These are phyloP conservation scores for Trametes sanguinea DNA, from an alignment of 768 basidiomycete species.

Conservation along the genomic window DNA sequence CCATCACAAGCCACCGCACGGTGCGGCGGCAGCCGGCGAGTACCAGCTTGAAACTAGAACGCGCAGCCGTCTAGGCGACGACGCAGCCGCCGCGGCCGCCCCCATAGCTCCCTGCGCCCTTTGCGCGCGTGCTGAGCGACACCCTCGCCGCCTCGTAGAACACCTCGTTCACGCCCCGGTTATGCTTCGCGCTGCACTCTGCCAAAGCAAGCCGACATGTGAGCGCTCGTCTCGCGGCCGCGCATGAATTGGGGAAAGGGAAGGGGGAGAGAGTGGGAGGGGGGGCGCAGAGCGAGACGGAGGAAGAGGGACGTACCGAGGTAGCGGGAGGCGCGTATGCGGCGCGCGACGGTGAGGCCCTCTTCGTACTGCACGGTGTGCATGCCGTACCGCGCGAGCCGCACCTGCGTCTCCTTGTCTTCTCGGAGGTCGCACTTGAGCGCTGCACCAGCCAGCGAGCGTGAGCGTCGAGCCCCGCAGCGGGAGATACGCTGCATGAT, in stretches of 20 bases:
- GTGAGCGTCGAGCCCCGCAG: not conserved
- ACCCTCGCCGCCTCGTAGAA: slow-evolving; percentile 91
- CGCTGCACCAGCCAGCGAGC: slow-evolving; percentile 45
- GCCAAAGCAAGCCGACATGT: not conserved
- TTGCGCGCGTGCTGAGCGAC: slow-evolving; percentile 73
- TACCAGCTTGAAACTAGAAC: too few species aligned
- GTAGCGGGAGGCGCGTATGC: slow-evolving; percentile 92
- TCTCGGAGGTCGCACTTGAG: slow-evolving; percentile 96
- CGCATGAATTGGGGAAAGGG: too few species aligned
- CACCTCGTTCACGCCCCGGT: slow-evolving; percentile 91
- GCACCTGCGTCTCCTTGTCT: slow-evolving; percentile 70
- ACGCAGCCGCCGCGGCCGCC: slow-evolving; percentile 46
- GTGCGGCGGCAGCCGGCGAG: too few species aligned
- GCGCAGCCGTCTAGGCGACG: slow-evolving; percentile 31
- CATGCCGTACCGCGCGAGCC: slow-evolving; percentile 66
- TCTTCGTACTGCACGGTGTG: slow-evolving; percentile 91
- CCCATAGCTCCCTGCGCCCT: slow-evolving; percentile 50
- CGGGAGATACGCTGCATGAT: not conserved
- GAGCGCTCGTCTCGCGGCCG: too few species aligned
- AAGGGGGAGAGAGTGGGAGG: too few species aligned
- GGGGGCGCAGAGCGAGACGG: too few species aligned
- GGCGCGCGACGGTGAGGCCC: slow-evolving; percentile 82
- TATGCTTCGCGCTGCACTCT: slow-evolving; percentile 99
- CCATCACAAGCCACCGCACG: too few species aligned
- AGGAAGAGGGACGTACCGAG: slow-evolving; percentile 78